Evolutionary conservation across 202 grass and related monocot genomes (phyloP).

Genomic region (Saccharum hybrid): DNA sequence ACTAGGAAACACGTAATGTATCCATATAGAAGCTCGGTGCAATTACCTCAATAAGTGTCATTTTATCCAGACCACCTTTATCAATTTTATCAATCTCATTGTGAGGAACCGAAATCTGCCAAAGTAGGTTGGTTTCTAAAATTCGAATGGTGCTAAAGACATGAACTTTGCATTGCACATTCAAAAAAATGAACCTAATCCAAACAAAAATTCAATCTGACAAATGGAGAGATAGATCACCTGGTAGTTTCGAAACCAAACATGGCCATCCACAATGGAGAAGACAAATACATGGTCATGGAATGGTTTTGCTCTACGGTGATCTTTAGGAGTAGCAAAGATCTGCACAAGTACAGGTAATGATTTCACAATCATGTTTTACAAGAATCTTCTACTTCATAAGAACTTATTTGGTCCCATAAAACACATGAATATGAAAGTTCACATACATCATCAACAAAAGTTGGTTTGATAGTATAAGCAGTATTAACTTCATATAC

Average conservation of each 20-base stretch:
- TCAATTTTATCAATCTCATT: conserved; percentile 95
- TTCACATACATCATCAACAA: background rate
- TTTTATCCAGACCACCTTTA: conserved; percentile 87
- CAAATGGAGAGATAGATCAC: conserved; percentile 36
- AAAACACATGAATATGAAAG: conserved; percentile 5
- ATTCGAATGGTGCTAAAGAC: conserved; percentile 16
- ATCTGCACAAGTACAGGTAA: conserved; percentile 48
- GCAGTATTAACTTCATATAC: background rate
- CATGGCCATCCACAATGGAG: conserved; percentile 84
- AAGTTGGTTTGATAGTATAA: background rate
- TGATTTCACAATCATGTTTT: conserved; percentile 13
- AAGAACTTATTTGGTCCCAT: conserved; percentile 5
- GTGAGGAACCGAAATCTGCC: conserved; percentile 77
- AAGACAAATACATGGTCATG: conserved; percentile 93
- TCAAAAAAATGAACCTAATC: background rate
- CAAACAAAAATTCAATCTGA: conserved; percentile 30
- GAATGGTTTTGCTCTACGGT: conserved; percentile 86
- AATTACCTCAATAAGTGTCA: conserved; percentile 91
- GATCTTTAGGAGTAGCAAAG: conserved; percentile 81
- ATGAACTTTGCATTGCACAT: conserved; percentile 4
- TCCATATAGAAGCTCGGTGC: conserved; percentile 9
- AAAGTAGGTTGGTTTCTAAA: conserved; percentile 20
- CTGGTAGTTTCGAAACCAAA: conserved; percentile 99
- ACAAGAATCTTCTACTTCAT: background rate
- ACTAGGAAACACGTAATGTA: background rate